A percentile compares a stretch with the other conserved stretches of the same genome.
phyloP scores from a whole-genome alignment of 176 grass and related monocot species.

The Luzula sylvatica region DNA sequence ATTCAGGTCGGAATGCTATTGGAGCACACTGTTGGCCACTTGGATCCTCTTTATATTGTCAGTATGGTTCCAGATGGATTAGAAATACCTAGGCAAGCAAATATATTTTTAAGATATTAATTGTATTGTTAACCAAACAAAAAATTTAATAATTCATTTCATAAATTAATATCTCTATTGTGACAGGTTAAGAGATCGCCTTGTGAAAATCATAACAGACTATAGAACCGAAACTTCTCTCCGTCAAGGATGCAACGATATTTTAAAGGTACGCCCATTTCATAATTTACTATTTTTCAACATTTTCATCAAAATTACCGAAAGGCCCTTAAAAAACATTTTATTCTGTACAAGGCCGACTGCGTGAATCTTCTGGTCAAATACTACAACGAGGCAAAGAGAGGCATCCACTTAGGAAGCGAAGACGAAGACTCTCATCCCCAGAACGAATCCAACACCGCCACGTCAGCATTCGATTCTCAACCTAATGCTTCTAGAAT shows the following conservation, averaged over 20 bases:
- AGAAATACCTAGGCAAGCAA: conserved; percentile 71
- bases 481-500: conserved; percentile 16
- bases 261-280: conserved; percentile 58
- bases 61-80: conserved; percentile 91
- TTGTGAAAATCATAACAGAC: conserved; percentile 95
- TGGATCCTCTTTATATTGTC: conserved; percentile 95
- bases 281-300: neutral
- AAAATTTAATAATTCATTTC: too few species aligned
- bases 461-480: conserved; percentile 36
- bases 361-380: conserved; percentile 92
- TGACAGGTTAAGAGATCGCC: conserved; percentile 71
- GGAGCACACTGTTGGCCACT: conserved; percentile 97
- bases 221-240: conserved; percentile 97
- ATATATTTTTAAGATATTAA: neutral
- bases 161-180: too few species aligned
- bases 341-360: conserved; percentile 42
- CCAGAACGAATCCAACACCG: conserved; percentile 30
- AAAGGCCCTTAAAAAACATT: neutral
- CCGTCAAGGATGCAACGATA: conserved; percentile 89
- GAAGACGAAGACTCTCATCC: conserved; percentile 50
- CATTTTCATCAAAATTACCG: conserved; percentile 10
- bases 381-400: conserved; percentile 80
- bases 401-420: conserved; percentile 59
- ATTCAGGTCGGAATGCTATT: conserved; percentile 89
- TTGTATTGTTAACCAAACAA: too few species aligned